A percentile compares a stretch with the other conserved stretches of the same genome.
phyloP scores from a whole-genome alignment of 345 rosid genomes.

The Melaleuca alternifolia region DNA sequence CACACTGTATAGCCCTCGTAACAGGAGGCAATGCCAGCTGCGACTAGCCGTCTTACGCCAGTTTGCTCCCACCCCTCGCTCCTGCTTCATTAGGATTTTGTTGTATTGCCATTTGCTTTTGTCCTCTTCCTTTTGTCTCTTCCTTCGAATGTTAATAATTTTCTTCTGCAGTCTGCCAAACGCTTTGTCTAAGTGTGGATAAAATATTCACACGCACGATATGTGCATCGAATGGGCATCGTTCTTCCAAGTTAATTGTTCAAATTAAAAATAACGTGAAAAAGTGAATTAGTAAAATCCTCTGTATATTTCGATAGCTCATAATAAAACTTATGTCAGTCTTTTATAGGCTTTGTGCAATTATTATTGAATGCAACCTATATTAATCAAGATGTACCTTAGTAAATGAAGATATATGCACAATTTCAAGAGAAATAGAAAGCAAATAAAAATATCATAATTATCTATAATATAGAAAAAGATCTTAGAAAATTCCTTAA shows the following conservation, averaged over 20 bases:
- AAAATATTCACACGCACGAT: not conserved
- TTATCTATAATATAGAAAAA: not conserved
- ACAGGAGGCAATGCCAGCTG: not conserved
- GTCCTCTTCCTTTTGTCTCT: not conserved
- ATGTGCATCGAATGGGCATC: not conserved
- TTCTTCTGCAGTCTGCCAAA: not conserved
- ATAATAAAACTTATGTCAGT: not conserved
- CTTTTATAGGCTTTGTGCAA: not conserved
- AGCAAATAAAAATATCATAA: not conserved
- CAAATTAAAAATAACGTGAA: too few species aligned
- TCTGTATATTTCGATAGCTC: too few species aligned
- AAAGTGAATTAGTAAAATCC: too few species aligned
- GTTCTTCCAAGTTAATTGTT: not conserved
- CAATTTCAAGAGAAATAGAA: not conserved
- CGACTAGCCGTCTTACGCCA: not conserved
- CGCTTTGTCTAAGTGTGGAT: not conserved
- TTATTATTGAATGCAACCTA: rapidly evolving
- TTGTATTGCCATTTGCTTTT: not conserved
- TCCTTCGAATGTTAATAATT: not conserved
- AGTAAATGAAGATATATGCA: not conserved
- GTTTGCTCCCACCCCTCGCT: not conserved
- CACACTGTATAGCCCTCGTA: not conserved
- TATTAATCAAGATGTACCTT: not conserved
- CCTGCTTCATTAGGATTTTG: not conserved
- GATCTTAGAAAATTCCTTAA: not conserved